Evolutionary conservation across 1,284 basidiomycete species (phyloP).

Genomic region (Vanrija humicola): DNA sequence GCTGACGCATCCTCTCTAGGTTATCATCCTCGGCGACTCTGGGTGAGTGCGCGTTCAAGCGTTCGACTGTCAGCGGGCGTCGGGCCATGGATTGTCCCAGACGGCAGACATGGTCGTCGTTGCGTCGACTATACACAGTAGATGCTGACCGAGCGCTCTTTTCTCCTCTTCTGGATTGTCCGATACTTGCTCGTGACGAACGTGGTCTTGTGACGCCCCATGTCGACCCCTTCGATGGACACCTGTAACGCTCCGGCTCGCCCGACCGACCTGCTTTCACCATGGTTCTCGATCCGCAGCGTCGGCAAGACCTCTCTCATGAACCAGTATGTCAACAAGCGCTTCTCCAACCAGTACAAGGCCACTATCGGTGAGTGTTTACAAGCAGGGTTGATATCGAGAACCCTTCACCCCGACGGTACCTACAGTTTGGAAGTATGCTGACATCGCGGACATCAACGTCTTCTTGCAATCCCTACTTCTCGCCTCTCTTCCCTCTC

Average conservation of each 20-base stretch:
- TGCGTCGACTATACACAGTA: no score
- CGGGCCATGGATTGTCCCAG: no score
- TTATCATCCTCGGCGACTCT: constrained; percentile 96
- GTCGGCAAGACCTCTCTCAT: constrained; percentile 99
- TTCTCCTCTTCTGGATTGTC: neutral
- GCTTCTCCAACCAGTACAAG: constrained; percentile 99
- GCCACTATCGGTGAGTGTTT: constrained; percentile 75
- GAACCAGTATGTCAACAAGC: constrained; percentile 99
- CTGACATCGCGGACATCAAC: no score
- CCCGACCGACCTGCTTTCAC: neutral
- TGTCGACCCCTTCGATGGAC: neutral
- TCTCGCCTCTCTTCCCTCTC: neutral
- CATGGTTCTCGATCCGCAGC: constrained; percentile 51
- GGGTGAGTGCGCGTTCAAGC: constrained; percentile 60
- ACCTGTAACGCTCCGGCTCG: neutral
- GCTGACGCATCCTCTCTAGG: constrained; percentile 53
- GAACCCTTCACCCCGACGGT: neutral
- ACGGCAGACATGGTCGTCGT: no score
- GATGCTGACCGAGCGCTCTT: no score
- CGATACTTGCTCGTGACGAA: neutral
- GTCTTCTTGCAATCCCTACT: neutral
- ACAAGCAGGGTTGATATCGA: neutral
- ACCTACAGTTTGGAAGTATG: no score
- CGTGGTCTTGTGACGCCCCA: neutral
- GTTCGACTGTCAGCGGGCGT: neutral